Conservation (phyloP, 805 yeast genomes). For the Torulaspora delbrueckii region DNA sequence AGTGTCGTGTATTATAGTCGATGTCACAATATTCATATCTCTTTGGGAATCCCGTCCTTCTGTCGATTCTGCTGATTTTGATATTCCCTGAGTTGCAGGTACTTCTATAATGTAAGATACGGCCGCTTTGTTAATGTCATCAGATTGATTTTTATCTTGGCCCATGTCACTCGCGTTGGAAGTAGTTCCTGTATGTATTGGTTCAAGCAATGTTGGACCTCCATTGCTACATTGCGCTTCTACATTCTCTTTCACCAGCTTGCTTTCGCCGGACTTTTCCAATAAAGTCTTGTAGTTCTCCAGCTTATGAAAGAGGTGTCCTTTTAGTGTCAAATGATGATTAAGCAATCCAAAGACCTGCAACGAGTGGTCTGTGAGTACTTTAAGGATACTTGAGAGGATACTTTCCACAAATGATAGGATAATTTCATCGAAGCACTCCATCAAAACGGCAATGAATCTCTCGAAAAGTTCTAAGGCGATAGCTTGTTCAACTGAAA, state of each 20-base stretch:
- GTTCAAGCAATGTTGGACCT: no score
- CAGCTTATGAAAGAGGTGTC: neutral
- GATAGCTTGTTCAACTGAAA: neutral
- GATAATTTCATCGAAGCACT: neutral
- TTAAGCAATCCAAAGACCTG: neutral
- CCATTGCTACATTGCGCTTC: no score
- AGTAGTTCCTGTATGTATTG: neutral
- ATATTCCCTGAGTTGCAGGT: neutral
- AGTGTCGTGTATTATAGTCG: neutral
- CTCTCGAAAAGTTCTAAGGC: neutral
- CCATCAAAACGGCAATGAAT: conserved; percentile 2
- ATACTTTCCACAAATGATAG: conserved; percentile 1
- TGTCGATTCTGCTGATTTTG: neutral
- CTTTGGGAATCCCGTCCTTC: neutral
- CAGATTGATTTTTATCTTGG: neutral
- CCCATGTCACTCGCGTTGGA: neutral
- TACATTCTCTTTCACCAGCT: neutral
- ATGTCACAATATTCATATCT: neutral
- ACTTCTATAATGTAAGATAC: neutral
- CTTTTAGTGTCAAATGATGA: neutral
- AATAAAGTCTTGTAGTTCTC: neutral
- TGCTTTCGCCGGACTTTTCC: neutral
- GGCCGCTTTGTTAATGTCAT: neutral
- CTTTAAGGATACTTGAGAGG: neutral
- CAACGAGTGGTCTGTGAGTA: neutral